Conservation (phyloP, 768 basidiomycete genomes). For the Lactifluus piperatus region DNA sequence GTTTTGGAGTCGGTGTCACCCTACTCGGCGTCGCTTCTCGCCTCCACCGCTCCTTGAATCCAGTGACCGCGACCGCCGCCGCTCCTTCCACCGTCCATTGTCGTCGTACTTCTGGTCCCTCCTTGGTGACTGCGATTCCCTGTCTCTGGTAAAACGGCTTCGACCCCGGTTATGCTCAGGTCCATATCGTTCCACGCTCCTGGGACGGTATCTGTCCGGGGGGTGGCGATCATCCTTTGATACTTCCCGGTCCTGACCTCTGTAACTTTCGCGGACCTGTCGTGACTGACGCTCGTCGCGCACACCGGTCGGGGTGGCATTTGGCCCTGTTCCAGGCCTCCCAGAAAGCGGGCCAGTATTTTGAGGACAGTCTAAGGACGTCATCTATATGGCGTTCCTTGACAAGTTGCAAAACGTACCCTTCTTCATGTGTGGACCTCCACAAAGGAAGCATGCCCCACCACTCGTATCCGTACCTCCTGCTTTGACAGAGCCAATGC, state of each 20-base stretch:
- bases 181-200: conserved; percentile 16
- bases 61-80: conserved; percentile 25
- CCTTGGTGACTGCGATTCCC: conserved; percentile 13
- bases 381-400: background rate
- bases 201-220: conserved; percentile 1
- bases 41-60: conserved; percentile 21
- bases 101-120: conserved; percentile 15
- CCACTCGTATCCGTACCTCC: conserved; percentile 48
- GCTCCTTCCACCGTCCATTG: conserved; percentile 19
- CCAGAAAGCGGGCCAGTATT: conserved; percentile 25
- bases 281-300: conserved; percentile 21
- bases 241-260: background rate
- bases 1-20: conserved; percentile 23
- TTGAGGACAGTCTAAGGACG: conserved; percentile 30
- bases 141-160: background rate
- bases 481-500: conserved; percentile 40
- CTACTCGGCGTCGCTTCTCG: conserved; percentile 37
- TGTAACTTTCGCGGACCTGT: background rate
- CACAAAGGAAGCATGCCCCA: conserved; percentile 86
- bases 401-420: conserved; percentile 35
- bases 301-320: conserved; percentile 21
- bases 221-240: background rate
- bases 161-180: conserved; percentile 12
- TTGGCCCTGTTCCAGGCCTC: conserved; percentile 27
- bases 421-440: conserved; percentile 89